phyloP scores from a whole-genome alignment of 1,139 yeast genomes.

The Pichia sp. region DNA sequence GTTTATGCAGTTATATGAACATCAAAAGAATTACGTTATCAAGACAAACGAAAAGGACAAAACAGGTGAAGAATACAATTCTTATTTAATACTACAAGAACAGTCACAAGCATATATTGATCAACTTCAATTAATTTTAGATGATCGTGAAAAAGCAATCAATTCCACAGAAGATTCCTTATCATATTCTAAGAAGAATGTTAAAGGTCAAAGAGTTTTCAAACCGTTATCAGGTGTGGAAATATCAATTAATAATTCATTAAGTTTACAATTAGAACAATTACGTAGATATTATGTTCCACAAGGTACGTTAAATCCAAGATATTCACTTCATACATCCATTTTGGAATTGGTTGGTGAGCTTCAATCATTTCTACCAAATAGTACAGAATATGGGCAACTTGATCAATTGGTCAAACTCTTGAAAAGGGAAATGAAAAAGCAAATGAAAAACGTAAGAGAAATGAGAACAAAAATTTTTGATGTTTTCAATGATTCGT shows the following conservation, averaged over 20 bases:
- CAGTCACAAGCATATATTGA: constrained; percentile 59
- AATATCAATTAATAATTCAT: neutral
- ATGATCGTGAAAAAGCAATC: constrained; percentile 47
- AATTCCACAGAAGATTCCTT: constrained; percentile 32
- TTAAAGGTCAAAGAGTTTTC: constrained; percentile 4
- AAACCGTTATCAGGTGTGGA: neutral
- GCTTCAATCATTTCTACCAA: constrained; percentile 1
- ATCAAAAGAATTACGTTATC: constrained; percentile 39
- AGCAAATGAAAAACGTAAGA: constrained; percentile 21
- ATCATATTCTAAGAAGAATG: constrained; percentile 5
- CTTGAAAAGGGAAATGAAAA: constrained; percentile 22
- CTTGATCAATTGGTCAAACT: constrained; percentile 3
- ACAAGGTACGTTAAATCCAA: constrained; percentile 24
- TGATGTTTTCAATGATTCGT: constrained; percentile 54
- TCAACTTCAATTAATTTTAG: constrained; percentile 48
- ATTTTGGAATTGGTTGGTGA: constrained; percentile 15
- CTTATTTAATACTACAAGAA: constrained; percentile 69
- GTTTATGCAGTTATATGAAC: constrained; percentile 39
- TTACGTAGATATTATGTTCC: constrained; percentile 32
- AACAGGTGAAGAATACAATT: constrained; percentile 74
- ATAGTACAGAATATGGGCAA: constrained; percentile 6
- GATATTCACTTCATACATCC: constrained; percentile 20
- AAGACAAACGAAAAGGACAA: constrained; percentile 30
- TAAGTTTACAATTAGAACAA: constrained; percentile 30
- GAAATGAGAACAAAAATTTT: constrained; percentile 36